Evolutionary conservation across 495 filamentous ascomycete genomes (phyloP).

Genomic region (Usnea hakonensis): DNA sequence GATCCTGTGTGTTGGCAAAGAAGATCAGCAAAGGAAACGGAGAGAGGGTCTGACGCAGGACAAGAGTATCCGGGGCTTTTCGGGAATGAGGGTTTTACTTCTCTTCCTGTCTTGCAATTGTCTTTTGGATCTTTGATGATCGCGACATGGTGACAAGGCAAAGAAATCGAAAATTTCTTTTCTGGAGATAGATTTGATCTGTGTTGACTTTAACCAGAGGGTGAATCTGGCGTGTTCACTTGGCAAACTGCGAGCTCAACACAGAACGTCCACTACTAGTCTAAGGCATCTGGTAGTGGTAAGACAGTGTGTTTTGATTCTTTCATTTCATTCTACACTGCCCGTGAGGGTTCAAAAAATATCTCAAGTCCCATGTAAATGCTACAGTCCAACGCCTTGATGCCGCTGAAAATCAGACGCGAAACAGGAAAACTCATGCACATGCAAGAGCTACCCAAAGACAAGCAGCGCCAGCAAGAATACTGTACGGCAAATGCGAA

Average conservation of each 20-base stretch:
- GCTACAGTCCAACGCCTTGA: neutral
- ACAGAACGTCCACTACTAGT: neutral
- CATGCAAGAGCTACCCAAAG: slow-evolving; percentile 5
- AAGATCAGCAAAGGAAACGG: neutral
- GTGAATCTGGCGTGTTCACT: neutral
- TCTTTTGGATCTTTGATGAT: slow-evolving; percentile 61
- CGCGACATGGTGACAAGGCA: neutral
- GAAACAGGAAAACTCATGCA: neutral
- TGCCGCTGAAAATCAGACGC: slow-evolving; percentile 1
- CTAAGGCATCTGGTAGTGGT: neutral
- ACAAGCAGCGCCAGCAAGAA: slow-evolving; percentile 1
- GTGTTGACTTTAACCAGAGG: neutral
- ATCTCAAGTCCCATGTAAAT: neutral
- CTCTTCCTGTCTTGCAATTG: slow-evolving; percentile 60
- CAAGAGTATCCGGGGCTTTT: neutral
- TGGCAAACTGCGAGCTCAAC: neutral
- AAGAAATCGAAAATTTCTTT: slow-evolving; percentile 22
- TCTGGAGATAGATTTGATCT: slow-evolving; percentile 29
- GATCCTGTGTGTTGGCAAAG: slow-evolving; percentile 51
- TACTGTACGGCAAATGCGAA: neutral
- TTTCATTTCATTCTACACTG: slow-evolving; percentile 4
- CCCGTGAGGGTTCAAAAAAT: neutral
- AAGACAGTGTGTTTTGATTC: neutral
- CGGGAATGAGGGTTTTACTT: slow-evolving; percentile 2
- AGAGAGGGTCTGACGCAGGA: neutral